Base-by-base conservation (phyloP, 441 rosid species). In the Erodium moschatum region DNA sequence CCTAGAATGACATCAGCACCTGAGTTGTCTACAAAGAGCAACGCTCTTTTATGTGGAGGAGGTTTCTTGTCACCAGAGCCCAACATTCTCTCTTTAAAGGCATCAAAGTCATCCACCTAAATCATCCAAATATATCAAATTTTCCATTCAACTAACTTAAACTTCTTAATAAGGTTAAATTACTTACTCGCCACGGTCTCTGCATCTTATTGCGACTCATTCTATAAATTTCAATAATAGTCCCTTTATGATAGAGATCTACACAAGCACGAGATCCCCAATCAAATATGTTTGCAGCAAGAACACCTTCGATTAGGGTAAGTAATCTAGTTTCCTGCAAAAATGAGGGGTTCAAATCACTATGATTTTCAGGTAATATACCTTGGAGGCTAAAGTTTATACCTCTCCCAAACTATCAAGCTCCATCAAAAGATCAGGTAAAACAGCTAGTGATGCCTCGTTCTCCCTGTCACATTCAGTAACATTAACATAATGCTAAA, bases 191-290 rank as follows among this genome's bases (percentile, higher is more conserved):
- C 99, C 97, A 94, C 0, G 99, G 99, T 79, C 99, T 86, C 70
- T 88, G 97, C 99, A 94, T 94, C 80, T 94, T 91, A 76, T 91
- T 78, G 67, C 99, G 94, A 73, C 99, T 94, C 99, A 94, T 94
- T 80, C 99, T 86, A 72, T 94, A 94, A 68, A 94, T 94, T 77
- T 94, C 99, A 70, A 94, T 94, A 56, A 94, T 94, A 40, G 97
- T 91, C 70, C 99, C 97, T 77, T 94, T 89, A 73, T 89, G 99
- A 81, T 91, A 94, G 68, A 94, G 89, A 72, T 94, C 99, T 77
- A 94, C 99, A 78, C 99, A 94, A 46, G 97, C 97, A 63, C 94
- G 89, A 70, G 99, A 91, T 69, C 99, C 99, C 99, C 99, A 94
- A 78, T 94, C 99, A 71, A 94, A 94, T 81, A 94, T 94, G 69